Evolutionary conservation across 176 grass and related monocot species (phyloP), one percentile per base, ranked within the genome.

Genomic region (Paspalum notatum): DNA sequence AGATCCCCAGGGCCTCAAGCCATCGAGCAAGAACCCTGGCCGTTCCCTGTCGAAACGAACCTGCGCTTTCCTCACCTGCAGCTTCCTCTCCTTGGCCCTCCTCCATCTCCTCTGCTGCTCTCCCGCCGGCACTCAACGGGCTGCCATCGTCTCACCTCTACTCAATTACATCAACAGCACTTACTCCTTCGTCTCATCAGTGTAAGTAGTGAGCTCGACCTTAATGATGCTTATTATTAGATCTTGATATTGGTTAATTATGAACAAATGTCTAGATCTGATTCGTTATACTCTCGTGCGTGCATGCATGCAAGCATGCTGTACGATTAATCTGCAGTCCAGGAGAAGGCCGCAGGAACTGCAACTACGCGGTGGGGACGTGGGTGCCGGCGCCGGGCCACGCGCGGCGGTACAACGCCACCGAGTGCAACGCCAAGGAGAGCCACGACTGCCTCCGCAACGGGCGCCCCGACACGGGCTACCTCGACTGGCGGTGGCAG

Each of bases 401-500:
- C 63, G 81, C 64, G 4, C 37, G 76, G 15, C 81, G 84, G 66
- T 82, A 51, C 25, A 92, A 89, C 61, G 11, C 9, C 58, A 86
- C 82, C 22, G 84, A 77, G 41, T 51, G 77, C 25, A 49, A 82
- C 37, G 82, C 83, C 41, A 83, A 87, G 16, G 74, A 89, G 2
- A 80, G 80, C 77, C 76, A 86, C 52, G 62, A 92, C 73, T 92
- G 86, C 82, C 38, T 85, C 45, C 81, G 52, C 52, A 79, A 86
- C 39, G 90, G 86, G 2, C 83, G 87, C 13, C 82, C 82, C 5
- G 85, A 87, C 44, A 70, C 72, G 5, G 74, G 83, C 12, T 92
- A 88, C 70, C 80, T 92, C 8, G 81, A 84, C 81, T 88, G 86
- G 86, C 75, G 75, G 43, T 88, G 86, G 86, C 81, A 88, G 69